These are phyloP conservation scores for Prinsepia uniflora DNA, from an alignment of 306 rosid genomes.

Conservation along the genomic window DNA sequence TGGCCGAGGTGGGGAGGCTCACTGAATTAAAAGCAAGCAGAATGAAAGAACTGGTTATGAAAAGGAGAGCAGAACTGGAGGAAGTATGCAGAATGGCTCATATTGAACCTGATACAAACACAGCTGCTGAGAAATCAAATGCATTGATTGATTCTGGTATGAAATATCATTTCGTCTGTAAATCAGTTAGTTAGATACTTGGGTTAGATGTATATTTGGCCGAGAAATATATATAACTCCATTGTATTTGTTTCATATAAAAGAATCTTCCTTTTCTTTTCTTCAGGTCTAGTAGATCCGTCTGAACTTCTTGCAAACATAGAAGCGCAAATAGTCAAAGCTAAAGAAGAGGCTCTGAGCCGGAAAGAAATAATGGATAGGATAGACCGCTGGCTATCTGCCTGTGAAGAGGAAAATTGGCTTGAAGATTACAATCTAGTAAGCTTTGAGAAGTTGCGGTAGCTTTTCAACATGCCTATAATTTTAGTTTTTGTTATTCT, in stretches of 20 bases:
- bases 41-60: conserved; percentile 94
- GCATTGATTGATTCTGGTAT: conserved; percentile 94
- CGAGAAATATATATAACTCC: conserved; percentile 1
- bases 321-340: conserved; percentile 72
- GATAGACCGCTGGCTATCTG: conserved; percentile 87
- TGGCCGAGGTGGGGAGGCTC: conserved; percentile 84
- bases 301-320: conserved; percentile 83
- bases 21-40: conserved; percentile 83
- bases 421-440: conserved; percentile 87
- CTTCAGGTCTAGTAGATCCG: conserved; percentile 81
- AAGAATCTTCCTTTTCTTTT: conserved; percentile 14
- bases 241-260: conserved; percentile 1
- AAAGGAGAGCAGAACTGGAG: conserved; percentile 80
- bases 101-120: conserved; percentile 83
- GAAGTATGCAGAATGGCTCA: conserved; percentile 78
- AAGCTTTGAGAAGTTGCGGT: conserved; percentile 31
- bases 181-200: background rate
- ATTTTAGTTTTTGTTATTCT: background rate
- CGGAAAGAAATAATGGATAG: conserved; percentile 84
- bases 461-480: background rate
- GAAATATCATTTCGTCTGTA: conserved; percentile 5
- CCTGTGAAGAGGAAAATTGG: conserved; percentile 98
- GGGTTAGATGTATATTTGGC: background rate
- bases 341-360: conserved; percentile 75
- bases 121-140: conserved; percentile 77